These are phyloP conservation scores for Macadamia integrifolia DNA, from an alignment of 164 flowering plant species.

Conservation along the genomic window DNA sequence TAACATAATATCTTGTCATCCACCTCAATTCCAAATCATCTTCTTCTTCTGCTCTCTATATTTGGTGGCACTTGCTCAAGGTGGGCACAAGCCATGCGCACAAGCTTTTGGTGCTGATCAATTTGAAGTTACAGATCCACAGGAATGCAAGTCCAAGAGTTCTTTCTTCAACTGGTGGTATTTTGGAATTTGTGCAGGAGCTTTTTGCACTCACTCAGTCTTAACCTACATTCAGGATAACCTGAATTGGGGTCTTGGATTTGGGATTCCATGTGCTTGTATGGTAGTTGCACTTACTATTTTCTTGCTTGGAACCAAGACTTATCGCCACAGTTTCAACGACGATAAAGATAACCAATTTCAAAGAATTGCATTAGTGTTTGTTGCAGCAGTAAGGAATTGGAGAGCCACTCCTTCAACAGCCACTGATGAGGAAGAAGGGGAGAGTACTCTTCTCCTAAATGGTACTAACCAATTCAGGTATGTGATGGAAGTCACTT, in stretches of 20 bases:
- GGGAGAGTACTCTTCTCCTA: too few relatives aligned
- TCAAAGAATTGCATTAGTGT: too few relatives aligned
- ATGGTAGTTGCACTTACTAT: conserved; percentile 3
- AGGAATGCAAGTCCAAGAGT: neutral
- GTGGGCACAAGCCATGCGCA: conserved; percentile 10
- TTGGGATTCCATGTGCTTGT: neutral
- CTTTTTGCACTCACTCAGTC: conserved; percentile 1
- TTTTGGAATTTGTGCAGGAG: conserved; percentile 7
- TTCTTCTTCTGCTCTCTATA: too few relatives aligned
- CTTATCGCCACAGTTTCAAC: too few relatives aligned
- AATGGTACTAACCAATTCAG: too few relatives aligned
- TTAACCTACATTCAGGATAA: conserved; percentile 8
- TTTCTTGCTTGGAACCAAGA: neutral
- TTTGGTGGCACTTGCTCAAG: neutral
- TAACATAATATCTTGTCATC: too few relatives aligned
- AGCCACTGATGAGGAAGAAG: too few relatives aligned
- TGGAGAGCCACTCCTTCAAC: too few relatives aligned
- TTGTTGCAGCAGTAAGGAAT: too few relatives aligned
- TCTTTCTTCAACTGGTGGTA: conserved; percentile 12
- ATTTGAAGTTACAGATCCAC: conserved; percentile 7
- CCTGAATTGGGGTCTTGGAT: conserved; percentile 5
- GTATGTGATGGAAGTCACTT: too few relatives aligned
- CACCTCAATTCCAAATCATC: too few relatives aligned
- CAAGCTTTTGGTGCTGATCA: neutral
- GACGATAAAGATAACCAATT: too few relatives aligned